These are phyloP conservation scores for Scedosporium apiospermum DNA, from an alignment of 2,329 filamentous ascomycete species.

Conservation along the genomic window DNA sequence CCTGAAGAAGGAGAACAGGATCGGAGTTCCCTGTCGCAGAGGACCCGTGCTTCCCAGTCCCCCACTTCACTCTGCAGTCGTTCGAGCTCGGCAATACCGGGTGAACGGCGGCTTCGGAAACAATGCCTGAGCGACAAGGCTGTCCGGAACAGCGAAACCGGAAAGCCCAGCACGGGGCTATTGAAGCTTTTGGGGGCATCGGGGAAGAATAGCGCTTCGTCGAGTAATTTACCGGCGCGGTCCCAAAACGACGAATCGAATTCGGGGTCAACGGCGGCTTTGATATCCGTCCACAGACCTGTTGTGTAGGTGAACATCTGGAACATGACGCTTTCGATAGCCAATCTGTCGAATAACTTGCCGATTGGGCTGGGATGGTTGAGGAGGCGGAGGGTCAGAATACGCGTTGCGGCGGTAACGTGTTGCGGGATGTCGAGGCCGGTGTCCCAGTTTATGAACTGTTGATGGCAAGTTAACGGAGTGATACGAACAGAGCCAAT, in stretches of 20 bases:
- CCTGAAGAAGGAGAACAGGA: too few species aligned
- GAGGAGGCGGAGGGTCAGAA: constrained; percentile 11
- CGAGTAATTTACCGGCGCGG: constrained; percentile 10
- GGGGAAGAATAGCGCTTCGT: constrained; percentile 9
- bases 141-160: constrained; percentile 12
- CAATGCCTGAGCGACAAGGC: constrained; percentile 8
- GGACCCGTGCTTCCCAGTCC: too few species aligned
- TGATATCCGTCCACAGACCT: constrained; percentile 14
- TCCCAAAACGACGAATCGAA: constrained; percentile 13
- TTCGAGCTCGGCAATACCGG: too few species aligned
- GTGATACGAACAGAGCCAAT: too few species aligned
- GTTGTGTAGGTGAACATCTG: constrained; percentile 14
- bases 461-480: too few species aligned
- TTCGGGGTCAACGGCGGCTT: not conserved
- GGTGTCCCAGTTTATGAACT: constrained; percentile 12
- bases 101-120: too few species aligned
- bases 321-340: constrained; percentile 16
- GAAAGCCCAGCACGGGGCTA: constrained; percentile 16
- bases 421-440: constrained; percentile 13
- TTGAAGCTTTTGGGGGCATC: constrained; percentile 8
- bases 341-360: constrained; percentile 13
- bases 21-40: too few species aligned
- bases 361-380: constrained; percentile 5
- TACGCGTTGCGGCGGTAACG: constrained; percentile 13
- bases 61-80: too few species aligned